Evolutionary conservation across 1,284 basidiomycete genomes (phyloP), one percentile per base, ranked within the genome.

Genomic region (Fistulinella cinereoalba): DNA sequence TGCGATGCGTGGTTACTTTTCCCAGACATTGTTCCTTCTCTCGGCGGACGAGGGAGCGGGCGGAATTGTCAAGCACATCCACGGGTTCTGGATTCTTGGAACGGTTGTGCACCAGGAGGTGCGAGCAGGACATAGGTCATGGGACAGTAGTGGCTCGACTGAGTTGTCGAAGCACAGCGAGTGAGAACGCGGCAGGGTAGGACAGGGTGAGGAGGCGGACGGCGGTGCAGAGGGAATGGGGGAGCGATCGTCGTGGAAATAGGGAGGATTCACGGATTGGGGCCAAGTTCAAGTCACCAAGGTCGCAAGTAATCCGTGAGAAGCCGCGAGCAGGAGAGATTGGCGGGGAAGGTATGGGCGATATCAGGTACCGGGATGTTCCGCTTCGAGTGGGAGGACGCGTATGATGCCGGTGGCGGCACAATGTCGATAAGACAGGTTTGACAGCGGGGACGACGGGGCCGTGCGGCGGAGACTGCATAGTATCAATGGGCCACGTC

Each of bases 161-260:
- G 18, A 16, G 29, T 8, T 22, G 16, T 32, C n/a, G 15, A 18
- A 27, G 25, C 25, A 27, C 25, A 12, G 12, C 25, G 25, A n/a
- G 25, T 27, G 29, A 31, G 9, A 15, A n/a, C 15, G 8, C 5
- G 29, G 5, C 29, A 15, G 13, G 8, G 29, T 33, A 16, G 24
- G 21, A 22, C 13, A 28, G 39, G 22, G 33, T 21, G 24, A 25
- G 23, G 25, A 25, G 21, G 27, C 22, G 10, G 44, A 37, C 40
- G 16, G 24, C 31, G 27, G 7, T 31, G 42, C 6, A 29, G 41
- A 42, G 40, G 31, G 21, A 24, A 32, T 33, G 27, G 27, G 32
- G 43, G 56, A 45, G 39, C 42, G 49, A 56, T 47, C 32, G 60
- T 46, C 54, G 59, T 50, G 52, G 56, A 56, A 44, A 57, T 49